Conservation (phyloP, 164 flowering plant species). For the Vitis riparia region DNA sequence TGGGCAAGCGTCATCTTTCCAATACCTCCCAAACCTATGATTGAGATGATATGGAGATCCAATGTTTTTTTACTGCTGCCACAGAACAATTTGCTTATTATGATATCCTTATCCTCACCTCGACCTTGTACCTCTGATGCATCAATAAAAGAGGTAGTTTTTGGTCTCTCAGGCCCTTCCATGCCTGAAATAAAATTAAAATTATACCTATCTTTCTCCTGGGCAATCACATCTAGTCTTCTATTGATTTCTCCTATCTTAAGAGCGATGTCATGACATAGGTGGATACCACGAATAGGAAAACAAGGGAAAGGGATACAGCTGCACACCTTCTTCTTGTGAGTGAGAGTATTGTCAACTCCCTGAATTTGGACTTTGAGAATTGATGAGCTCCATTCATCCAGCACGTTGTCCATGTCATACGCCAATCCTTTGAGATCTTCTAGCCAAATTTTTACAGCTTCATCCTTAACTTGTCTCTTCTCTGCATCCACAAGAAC, state of each 20-base stretch:
- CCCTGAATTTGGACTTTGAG: not conserved
- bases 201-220: not conserved
- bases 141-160: constrained; percentile 2
- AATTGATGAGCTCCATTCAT: constrained; percentile 21
- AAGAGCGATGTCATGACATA: constrained; percentile 9
- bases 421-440: constrained; percentile 13
- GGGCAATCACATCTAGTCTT: constrained; percentile 6
- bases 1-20: constrained; percentile 35
- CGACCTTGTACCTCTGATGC: constrained; percentile 18
- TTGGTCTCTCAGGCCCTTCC: not conserved
- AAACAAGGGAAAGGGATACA: not conserved
- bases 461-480: not conserved
- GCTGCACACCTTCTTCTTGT: not conserved
- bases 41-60: constrained; percentile 10
- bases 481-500: constrained; percentile 27
- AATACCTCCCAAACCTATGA: constrained; percentile 27
- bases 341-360: too few relatives aligned
- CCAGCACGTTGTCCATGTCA: constrained; percentile 22
- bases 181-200: not conserved
- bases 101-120: not conserved
- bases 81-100: constrained; percentile 10
- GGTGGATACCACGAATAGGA: not conserved
- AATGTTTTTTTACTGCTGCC: not conserved
- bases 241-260: constrained; percentile 10
- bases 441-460: constrained; percentile 17